Conservation (phyloP, 371 early-diverging fungal genomes). For the Apophysomyces trapeziformis region DNA sequence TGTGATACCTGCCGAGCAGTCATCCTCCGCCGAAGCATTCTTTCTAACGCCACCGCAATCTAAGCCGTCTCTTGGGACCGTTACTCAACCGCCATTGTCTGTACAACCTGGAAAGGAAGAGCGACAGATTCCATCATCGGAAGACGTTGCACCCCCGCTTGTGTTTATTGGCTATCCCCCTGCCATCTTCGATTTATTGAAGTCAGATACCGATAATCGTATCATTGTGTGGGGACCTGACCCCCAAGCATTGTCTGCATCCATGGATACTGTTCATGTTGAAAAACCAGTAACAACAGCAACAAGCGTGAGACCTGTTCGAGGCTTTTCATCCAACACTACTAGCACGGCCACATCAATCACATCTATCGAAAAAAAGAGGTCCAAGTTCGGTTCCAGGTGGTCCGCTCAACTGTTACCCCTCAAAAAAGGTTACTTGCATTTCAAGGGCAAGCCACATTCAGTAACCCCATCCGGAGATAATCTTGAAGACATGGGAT, state of each 20-base stretch:
- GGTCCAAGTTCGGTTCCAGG: not conserved
- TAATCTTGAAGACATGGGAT: slow-evolving; percentile 1
- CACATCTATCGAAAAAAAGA: not conserved
- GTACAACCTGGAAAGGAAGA: not conserved
- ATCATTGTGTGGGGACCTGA: slow-evolving; percentile 59
- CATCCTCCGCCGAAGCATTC: slow-evolving; percentile 21
- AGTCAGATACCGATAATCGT: slow-evolving; percentile 54
- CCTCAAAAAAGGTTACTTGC: slow-evolving; percentile 13
- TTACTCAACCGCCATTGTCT: slow-evolving; percentile 16
- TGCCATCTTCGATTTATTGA: slow-evolving; percentile 53
- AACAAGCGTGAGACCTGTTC: not conserved
- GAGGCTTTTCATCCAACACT: slow-evolving; percentile 22
- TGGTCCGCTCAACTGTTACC: slow-evolving; percentile 1
- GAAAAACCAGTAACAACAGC: slow-evolving; percentile 12
- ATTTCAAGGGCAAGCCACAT: slow-evolving; percentile 7
- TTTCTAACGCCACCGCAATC: slow-evolving; percentile 14
- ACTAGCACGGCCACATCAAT: slow-evolving; percentile 17
- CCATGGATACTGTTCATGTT: not conserved
- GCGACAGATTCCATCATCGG: not conserved
- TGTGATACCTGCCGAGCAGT: slow-evolving; percentile 25
- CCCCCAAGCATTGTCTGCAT: slow-evolving; percentile 14
- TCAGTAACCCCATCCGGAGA: slow-evolving; percentile 11
- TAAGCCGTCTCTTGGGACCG: slow-evolving; percentile 7
- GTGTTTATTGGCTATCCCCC: slow-evolving; percentile 53
- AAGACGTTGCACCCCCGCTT: slow-evolving; percentile 32